These are phyloP conservation scores for Alectoria sarmentosa DNA, from an alignment of 495 filamentous ascomycete species.

Conservation along the genomic window DNA sequence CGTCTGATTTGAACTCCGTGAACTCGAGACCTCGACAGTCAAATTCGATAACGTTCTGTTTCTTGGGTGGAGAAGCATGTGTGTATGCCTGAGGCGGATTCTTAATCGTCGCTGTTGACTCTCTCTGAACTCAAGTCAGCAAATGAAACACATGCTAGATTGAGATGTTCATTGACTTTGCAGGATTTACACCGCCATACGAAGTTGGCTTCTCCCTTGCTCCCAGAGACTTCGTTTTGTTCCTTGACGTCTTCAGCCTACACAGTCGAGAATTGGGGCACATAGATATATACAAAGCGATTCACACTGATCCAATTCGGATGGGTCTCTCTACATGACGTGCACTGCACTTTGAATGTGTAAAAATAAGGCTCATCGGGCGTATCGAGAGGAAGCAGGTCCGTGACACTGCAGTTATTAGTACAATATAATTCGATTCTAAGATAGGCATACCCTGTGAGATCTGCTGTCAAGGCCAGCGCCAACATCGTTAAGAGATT, in stretches of 20 bases:
- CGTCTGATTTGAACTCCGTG: conserved; percentile 79
- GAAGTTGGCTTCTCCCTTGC: conserved; percentile 92
- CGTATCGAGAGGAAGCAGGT: conserved; percentile 77
- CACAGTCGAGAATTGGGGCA: conserved; percentile 6
- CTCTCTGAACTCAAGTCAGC: conserved; percentile 39
- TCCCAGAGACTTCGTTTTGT: conserved; percentile 76
- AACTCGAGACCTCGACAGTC: conserved; percentile 96
- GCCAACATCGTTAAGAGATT: conserved; percentile 19
- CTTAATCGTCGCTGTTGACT: conserved; percentile 64
- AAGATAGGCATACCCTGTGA: conserved; percentile 20
- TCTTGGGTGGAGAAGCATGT: conserved; percentile 58
- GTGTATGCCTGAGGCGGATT: conserved; percentile 62
- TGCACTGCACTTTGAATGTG: conserved; percentile 95
- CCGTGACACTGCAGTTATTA: conserved; percentile 63
- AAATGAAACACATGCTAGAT: background rate
- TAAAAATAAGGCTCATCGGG: conserved; percentile 80
- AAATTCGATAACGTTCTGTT: conserved; percentile 73
- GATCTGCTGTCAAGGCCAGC: conserved; percentile 25
- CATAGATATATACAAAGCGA: conserved; percentile 64
- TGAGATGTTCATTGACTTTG: conserved; percentile 43
- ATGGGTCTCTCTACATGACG: conserved; percentile 85
- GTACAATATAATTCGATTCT: background rate
- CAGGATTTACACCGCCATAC: conserved; percentile 97
- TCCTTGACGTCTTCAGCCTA: conserved; percentile 47
- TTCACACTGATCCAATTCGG: conserved; percentile 80